Conservation (phyloP, 2,329 filamentous ascomycete genomes). For the Claviceps sp. region DNA sequence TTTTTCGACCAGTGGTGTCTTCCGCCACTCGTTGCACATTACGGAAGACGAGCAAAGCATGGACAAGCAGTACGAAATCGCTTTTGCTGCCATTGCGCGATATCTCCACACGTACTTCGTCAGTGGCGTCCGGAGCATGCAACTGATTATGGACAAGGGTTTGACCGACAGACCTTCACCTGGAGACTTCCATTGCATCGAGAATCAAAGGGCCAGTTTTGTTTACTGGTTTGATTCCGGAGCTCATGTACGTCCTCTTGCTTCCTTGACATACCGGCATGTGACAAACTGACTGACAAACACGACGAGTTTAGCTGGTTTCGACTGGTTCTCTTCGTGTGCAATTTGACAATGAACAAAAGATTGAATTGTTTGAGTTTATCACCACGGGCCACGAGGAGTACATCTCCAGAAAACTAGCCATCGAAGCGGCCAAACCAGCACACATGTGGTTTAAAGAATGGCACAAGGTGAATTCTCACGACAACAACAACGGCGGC, state of each 20-base stretch:
- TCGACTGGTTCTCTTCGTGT: conserved; percentile 65
- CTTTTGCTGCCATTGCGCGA: conserved; percentile 65
- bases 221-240: conserved; percentile 82
- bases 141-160: conserved; percentile 66
- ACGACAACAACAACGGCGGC: conserved; percentile 23
- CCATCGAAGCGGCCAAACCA: conserved; percentile 47
- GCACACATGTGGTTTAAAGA: conserved; percentile 53
- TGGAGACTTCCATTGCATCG: conserved; percentile 57
- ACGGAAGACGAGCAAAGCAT: conserved; percentile 41
- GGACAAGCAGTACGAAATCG: conserved; percentile 78
- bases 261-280: background rate
- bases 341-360: conserved; percentile 65
- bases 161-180: conserved; percentile 41
- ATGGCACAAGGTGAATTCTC: conserved; percentile 45
- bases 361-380: conserved; percentile 78
- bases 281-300: background rate
- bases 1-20: conserved; percentile 64
- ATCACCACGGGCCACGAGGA: conserved; percentile 65
- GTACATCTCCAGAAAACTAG: conserved; percentile 59
- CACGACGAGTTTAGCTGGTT: conserved; percentile 43
- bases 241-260: conserved; percentile 50
- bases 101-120: conserved; percentile 86
- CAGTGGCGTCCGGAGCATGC: conserved; percentile 73
- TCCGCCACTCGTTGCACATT: conserved; percentile 57
- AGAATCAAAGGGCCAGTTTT: conserved; percentile 63